Percentiles rank a stretch among this genome's conserved stretches.
phyloP scores from a whole-genome alignment of 1,284 basidiomycete genomes.

The Phylloporus sp. region DNA sequence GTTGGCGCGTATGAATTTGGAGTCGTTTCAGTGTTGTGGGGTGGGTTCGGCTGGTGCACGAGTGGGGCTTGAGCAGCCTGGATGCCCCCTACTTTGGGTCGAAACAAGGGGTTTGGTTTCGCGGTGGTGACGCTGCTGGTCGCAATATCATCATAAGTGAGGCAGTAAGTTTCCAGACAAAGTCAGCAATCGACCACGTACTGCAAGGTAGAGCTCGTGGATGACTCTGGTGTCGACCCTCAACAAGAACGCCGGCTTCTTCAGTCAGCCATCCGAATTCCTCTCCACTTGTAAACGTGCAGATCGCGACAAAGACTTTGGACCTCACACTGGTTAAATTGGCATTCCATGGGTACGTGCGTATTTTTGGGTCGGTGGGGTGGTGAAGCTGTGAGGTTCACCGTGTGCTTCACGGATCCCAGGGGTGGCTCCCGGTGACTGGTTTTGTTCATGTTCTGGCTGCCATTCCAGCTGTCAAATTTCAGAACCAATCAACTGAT shows the following conservation, averaged over 20 bases:
- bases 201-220: slow-evolving; percentile 69
- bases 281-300: slow-evolving; percentile 89
- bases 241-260: slow-evolving; percentile 54
- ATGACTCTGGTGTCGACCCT: slow-evolving; percentile 78
- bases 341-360: too few species aligned
- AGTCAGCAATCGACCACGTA: slow-evolving; percentile 67
- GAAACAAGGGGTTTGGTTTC: slow-evolving; percentile 26
- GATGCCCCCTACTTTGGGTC: slow-evolving; percentile 23
- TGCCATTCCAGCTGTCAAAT: too few species aligned
- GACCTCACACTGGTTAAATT: slow-evolving; percentile 96
- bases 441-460: too few species aligned
- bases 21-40: slow-evolving; percentile 36
- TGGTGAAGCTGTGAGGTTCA: too few species aligned
- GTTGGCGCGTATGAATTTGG: slow-evolving; percentile 45
- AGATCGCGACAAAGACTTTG: slow-evolving; percentile 96
- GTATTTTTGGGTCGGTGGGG: too few species aligned
- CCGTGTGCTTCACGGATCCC: too few species aligned
- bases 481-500: too few species aligned
- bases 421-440: too few species aligned
- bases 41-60: slow-evolving; percentile 11
- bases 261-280: slow-evolving; percentile 90
- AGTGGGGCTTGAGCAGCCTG: slow-evolving; percentile 11
- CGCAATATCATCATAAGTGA: slow-evolving; percentile 32
- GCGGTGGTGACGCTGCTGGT: slow-evolving; percentile 24
- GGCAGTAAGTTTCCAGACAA: slow-evolving; percentile 50